A percentile compares a stretch with the other conserved stretches of the same genome.
These are phyloP conservation scores for Talaromyces sp. DNA, from an alignment of 2,329 filamentous ascomycete genomes.

Conservation along the genomic window DNA sequence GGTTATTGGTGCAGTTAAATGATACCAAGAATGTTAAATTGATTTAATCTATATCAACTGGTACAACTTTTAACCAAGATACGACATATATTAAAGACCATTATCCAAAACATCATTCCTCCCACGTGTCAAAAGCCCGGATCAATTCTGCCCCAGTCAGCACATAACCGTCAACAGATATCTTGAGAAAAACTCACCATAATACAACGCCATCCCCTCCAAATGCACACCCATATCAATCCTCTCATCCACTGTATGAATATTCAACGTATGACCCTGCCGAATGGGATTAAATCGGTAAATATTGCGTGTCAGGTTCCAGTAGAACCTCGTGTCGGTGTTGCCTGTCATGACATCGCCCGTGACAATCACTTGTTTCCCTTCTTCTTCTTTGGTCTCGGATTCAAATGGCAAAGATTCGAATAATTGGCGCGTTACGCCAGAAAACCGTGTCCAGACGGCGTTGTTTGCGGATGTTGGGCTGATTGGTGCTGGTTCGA, in stretches of 20 bases:
- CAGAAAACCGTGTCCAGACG: constrained; percentile 32
- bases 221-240: constrained; percentile 38
- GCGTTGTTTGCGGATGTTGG: constrained; percentile 17
- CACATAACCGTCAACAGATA: background rate
- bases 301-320: constrained; percentile 47
- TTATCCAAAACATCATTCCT: too few relatives aligned
- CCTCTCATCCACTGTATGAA: constrained; percentile 48
- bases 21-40: background rate
- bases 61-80: too few relatives aligned
- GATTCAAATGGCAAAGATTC: constrained; percentile 22
- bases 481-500: constrained; percentile 27
- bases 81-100: too few relatives aligned
- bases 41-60: background rate
- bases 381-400: constrained; percentile 23
- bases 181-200: constrained; percentile 25
- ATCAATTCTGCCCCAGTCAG: constrained; percentile 11
- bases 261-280: constrained; percentile 38
- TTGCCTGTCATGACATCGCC: constrained; percentile 49
- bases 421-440: constrained; percentile 35
- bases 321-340: constrained; percentile 50
- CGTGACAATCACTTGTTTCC: constrained; percentile 24
- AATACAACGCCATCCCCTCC: constrained; percentile 39
- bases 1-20: background rate
- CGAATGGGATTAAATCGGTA: constrained; percentile 48
- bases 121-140: constrained; percentile 7